These are phyloP conservation scores for Microstegium vimineum DNA, from an alignment of 176 grass and related monocot species.

Conservation along the genomic window DNA sequence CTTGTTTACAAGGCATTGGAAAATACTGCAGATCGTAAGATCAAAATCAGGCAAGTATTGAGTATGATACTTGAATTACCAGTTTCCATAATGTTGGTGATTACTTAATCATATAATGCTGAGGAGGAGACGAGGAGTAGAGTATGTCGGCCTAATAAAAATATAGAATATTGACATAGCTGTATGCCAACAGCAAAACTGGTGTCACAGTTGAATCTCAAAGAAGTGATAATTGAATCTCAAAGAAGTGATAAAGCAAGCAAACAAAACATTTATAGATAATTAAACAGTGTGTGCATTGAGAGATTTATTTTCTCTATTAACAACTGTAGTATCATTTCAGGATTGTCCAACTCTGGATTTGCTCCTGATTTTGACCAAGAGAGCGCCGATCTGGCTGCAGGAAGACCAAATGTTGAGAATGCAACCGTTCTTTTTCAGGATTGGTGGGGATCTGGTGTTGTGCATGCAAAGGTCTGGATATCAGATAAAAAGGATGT, in stretches of 20 bases:
- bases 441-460: too few species aligned
- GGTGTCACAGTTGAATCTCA: too few species aligned
- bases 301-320: neutral
- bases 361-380: constrained; percentile 70
- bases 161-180: neutral
- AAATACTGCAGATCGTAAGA: constrained; percentile 60
- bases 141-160: neutral
- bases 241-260: neutral
- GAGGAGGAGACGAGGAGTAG: too few species aligned
- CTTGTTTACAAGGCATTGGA: constrained; percentile 62
- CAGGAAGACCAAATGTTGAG: too few species aligned
- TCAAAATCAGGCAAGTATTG: too few species aligned
- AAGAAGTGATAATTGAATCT: neutral
- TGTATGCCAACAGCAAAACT: too few species aligned
- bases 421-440: too few species aligned
- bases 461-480: too few species aligned
- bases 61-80: too few species aligned
- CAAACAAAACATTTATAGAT: neutral
- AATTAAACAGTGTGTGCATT: neutral
- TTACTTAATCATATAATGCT: neutral
- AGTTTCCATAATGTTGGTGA: neutral
- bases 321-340: constrained; percentile 3
- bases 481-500: too few species aligned
- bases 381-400: constrained; percentile 75
- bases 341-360: constrained; percentile 90